Percentiles rank a stretch among this genome's conserved stretches.
These are phyloP conservation scores for Castanea crenata DNA, from an alignment of 306 rosid genomes.

Conservation along the genomic window DNA sequence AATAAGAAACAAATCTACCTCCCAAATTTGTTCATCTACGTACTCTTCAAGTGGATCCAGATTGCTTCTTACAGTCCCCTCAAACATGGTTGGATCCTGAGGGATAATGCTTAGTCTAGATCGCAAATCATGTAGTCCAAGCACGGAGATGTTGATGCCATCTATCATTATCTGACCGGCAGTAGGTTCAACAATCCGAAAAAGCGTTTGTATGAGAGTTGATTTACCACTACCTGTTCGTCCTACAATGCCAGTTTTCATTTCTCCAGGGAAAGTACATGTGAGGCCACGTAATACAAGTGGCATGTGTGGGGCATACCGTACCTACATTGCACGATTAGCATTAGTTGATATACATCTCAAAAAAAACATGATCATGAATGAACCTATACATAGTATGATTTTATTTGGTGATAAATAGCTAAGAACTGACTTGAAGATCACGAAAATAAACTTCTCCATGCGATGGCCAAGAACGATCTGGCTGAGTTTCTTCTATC, in stretches of 20 bases:
- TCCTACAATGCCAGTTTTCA: constrained; percentile 54
- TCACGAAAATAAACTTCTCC: constrained; percentile 72
- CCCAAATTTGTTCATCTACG: constrained; percentile 57
- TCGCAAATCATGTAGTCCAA: constrained; percentile 59
- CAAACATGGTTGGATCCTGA: constrained; percentile 62
- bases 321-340: constrained; percentile 45
- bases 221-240: constrained; percentile 64
- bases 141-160: constrained; percentile 37
- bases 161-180: constrained; percentile 42
- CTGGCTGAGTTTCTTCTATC: constrained; percentile 50
- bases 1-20: constrained; percentile 29
- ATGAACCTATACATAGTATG: neutral
- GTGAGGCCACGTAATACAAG: constrained; percentile 51
- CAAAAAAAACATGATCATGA: neutral
- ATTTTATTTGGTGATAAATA: neutral
- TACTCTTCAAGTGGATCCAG: constrained; percentile 50
- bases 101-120: constrained; percentile 58
- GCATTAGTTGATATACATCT: neutral
- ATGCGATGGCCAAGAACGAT: constrained; percentile 60
- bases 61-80: constrained; percentile 51
- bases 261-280: constrained; percentile 41
- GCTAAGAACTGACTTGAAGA: constrained; percentile 52
- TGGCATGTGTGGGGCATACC: constrained; percentile 43
- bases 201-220: constrained; percentile 51
- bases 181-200: constrained; percentile 41